Evolutionary conservation across 352 stramenopile genomes (phyloP).

Genomic region (Thraustochytrium sp.): DNA sequence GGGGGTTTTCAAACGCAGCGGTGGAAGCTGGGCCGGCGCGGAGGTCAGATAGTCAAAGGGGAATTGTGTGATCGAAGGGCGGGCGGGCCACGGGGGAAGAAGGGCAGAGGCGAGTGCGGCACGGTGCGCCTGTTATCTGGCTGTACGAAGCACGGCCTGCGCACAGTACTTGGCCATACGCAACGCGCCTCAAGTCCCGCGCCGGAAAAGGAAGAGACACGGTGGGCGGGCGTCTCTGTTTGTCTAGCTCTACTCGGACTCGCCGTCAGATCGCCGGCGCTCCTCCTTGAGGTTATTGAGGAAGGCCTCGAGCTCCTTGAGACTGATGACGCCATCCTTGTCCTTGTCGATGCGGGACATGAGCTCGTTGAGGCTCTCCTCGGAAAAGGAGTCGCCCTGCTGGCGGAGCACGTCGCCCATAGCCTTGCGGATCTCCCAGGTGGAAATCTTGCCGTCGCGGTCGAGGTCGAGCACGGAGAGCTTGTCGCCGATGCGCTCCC

Average conservation of each 20-base stretch:
- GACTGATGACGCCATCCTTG: conserved; percentile 78
- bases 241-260: conserved; percentile 15
- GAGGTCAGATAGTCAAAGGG: no score
- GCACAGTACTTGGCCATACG: no score
- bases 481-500: conserved; percentile 92
- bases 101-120: no score
- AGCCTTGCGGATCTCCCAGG: conserved; percentile 88
- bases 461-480: conserved; percentile 96
- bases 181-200: no score
- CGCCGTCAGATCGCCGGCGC: neutral
- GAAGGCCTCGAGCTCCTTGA: conserved; percentile 71
- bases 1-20: no score
- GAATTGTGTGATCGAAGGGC: no score
- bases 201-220: no score
- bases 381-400: conserved; percentile 77
- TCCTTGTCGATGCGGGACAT: conserved; percentile 83
- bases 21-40: no score
- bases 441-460: conserved; percentile 85
- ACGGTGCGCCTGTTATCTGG: no score
- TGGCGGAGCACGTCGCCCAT: conserved; percentile 81
- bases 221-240: no score
- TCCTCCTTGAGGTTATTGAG: conserved; percentile 27
- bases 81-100: no score
- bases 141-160: no score
- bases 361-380: conserved; percentile 89